Conservation (phyloP, 1,284 basidiomycete genomes). For the Lentinus polychrous region DNA sequence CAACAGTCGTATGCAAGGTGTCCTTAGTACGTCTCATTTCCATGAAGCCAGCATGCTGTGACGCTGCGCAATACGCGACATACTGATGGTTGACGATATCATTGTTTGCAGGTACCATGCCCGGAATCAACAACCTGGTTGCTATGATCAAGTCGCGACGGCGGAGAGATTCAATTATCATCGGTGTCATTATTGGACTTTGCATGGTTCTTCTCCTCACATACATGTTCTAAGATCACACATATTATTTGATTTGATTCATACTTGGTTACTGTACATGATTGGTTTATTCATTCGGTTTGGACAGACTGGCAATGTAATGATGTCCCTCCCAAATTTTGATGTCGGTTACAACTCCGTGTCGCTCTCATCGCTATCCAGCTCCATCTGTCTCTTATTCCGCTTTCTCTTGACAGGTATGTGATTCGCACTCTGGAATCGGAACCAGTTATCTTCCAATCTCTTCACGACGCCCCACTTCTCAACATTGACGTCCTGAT, state of each 20-base stretch:
- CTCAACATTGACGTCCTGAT: conserved; percentile 27
- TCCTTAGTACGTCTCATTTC: conserved; percentile 56
- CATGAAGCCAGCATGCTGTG: not conserved
- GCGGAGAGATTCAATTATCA: conserved; percentile 84
- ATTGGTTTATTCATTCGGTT: not conserved
- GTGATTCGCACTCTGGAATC: conserved; percentile 47
- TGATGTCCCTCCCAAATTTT: not conserved
- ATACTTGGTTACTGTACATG: too few species aligned
- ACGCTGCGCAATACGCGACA: too few species aligned
- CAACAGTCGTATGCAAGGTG: conserved; percentile 77
- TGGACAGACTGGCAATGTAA: not conserved
- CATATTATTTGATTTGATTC: not conserved
- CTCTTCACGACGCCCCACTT: conserved; percentile 57
- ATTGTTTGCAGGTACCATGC: conserved; percentile 64
- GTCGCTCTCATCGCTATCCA: conserved; percentile 2
- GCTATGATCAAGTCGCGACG: conserved; percentile 90
- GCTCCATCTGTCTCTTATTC: conserved; percentile 9
- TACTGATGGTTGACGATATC: not conserved
- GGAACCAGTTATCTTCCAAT: conserved; percentile 61
- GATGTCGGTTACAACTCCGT: not conserved
- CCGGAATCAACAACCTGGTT: conserved; percentile 88
- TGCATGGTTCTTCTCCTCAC: conserved; percentile 77
- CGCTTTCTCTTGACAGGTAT: conserved; percentile 13
- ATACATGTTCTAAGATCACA: conserved; percentile 44
- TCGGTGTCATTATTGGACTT: conserved; percentile 83